Base-by-base conservation (phyloP, 768 basidiomycete species). In the Suillus sp. region DNA sequence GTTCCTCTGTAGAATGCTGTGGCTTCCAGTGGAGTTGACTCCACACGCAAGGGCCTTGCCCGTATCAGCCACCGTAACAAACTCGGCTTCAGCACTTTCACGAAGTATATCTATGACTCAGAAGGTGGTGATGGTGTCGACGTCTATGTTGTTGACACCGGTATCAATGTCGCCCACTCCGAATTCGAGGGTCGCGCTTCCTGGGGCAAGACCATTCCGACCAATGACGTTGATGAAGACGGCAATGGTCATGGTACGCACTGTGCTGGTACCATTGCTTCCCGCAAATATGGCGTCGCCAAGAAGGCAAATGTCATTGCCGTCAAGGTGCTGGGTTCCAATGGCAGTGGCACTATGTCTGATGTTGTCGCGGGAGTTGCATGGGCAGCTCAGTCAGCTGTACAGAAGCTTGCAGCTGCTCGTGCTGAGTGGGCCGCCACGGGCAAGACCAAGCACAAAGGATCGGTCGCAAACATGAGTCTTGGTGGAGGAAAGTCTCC, bases 241-340 rank as follows among this genome's bases (percentile, higher is more conserved):
- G 92, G 87, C 62, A 98, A 99, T 75, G 97, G 97, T 66, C 97
- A 99, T 72, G 97, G 96, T 45, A 86, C 92, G 37, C 95, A 96
- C 75, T 96, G 94, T 68, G 95, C 96, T 53, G 96, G 96, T 60
- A 99, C 96, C 35, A 96, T 99, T 68, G 97, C 89, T n/a, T 95
- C 93, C 5, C 78, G 80, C 71, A 92, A 89, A 77, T 99, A 94
- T 71, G 97, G 97, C 78, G 95, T 99, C 51, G 95, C 97, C 58
- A 99, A 99, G 88, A 84, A 84, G 65, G 96, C 95, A 61, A 84
- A 93, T 65, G 83, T 96, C 68, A 82, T 91, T 67, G 95, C 95
- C 38, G 94, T 96, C 76, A 96, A 96, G 81, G 93, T 94, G 22
- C 85, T 98, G 54, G 95, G 95, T n/a, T 87, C 90, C 55, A 93